Evolutionary conservation across 192 early-diverging fungal genomes (phyloP).

Genomic region (Backusella macrospora): DNA sequence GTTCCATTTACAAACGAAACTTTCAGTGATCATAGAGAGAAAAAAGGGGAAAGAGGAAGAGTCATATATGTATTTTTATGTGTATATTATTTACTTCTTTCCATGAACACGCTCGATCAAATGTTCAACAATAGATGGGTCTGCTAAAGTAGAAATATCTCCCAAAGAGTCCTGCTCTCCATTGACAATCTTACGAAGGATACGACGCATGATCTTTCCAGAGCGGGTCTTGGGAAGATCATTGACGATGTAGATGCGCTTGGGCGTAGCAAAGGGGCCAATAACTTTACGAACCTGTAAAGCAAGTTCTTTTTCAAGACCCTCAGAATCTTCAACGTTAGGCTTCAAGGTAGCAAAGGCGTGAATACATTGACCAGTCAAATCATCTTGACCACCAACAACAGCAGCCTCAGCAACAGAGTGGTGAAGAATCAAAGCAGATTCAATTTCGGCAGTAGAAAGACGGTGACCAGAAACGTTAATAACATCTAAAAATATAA

Average conservation of each 20-base stretch:
- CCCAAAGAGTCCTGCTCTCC: constrained; percentile 84
- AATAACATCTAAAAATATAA: constrained; percentile 70
- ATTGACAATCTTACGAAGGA: constrained; percentile 92
- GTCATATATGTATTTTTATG: neutral
- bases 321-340: constrained; percentile 51
- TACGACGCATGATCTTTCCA: constrained; percentile 96
- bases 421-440: constrained; percentile 81
- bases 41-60: neutral
- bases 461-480: constrained; percentile 96
- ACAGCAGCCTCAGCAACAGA: constrained; percentile 93
- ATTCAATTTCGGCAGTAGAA: constrained; percentile 94
- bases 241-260: constrained; percentile 80
- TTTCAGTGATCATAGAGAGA: neutral
- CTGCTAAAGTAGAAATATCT: constrained; percentile 86
- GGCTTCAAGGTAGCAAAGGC: constrained; percentile 84
- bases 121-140: constrained; percentile 53
- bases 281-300: constrained; percentile 86
- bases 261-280: constrained; percentile 93
- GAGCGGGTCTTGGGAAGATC: constrained; percentile 95
- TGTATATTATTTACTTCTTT: neutral
- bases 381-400: constrained; percentile 84
- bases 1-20: neutral
- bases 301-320: constrained; percentile 64
- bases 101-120: constrained; percentile 29
- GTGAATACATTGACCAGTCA: constrained; percentile 91